These are phyloP conservation scores for Neonectria hederae DNA, from an alignment of 2,329 filamentous ascomycete genomes.

Conservation along the genomic window DNA sequence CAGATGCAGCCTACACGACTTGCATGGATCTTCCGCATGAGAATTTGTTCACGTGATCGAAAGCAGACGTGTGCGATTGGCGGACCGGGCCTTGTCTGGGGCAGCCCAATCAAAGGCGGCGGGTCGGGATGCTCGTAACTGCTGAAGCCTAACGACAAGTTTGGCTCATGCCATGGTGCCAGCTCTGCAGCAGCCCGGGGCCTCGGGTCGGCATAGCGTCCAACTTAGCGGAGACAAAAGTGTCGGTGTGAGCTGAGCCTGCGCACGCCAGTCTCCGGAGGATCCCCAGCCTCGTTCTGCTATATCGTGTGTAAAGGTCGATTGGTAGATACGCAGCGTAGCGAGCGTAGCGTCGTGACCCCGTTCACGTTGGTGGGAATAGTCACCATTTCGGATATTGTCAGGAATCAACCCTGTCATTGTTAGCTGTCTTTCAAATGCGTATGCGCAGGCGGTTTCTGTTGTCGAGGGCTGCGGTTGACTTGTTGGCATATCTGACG, in stretches of 20 bases:
- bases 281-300: conserved; percentile 15
- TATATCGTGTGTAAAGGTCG: conserved; percentile 22
- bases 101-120: conserved; percentile 38
- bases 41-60: conserved; percentile 47
- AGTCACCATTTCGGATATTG: not conserved
- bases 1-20: conserved; percentile 46
- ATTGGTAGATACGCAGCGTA: conserved; percentile 13
- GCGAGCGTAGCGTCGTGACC: conserved; percentile 7
- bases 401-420: conserved; percentile 3
- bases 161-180: conserved; percentile 28
- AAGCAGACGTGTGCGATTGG: conserved; percentile 50
- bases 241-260: conserved; percentile 35
- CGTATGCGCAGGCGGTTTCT: not conserved
- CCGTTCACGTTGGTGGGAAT: conserved; percentile 3
- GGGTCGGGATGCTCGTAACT: conserved; percentile 34
- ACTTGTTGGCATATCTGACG: conserved; percentile 9
- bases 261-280: not conserved
- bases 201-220: conserved; percentile 27
- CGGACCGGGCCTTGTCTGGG: conserved; percentile 49
- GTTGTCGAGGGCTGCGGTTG: conserved; percentile 12
- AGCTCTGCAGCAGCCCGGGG: conserved; percentile 36
- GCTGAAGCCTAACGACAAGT: conserved; percentile 27
- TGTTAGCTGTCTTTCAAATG: conserved; percentile 5
- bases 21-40: conserved; percentile 49
- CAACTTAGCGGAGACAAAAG: conserved; percentile 15